Evolutionary conservation across 2,329 filamentous ascomycete genomes (phyloP).

Genomic region (Sporothrix schenckii): DNA sequence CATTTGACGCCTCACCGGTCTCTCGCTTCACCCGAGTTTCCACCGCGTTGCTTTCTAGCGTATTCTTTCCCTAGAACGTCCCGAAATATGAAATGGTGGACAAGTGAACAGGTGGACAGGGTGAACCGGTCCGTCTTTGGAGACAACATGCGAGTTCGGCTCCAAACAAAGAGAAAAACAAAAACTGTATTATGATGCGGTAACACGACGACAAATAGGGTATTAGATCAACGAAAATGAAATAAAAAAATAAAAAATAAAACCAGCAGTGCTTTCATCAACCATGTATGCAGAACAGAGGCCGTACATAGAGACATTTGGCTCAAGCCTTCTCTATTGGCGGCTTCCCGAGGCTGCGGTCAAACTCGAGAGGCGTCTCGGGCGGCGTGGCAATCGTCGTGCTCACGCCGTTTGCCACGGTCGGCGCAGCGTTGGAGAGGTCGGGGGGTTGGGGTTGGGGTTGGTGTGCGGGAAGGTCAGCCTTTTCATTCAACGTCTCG

Average conservation of each 20-base stretch:
- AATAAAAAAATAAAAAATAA: background rate
- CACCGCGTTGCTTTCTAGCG: background rate
- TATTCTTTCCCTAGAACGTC: background rate
- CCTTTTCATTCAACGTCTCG: no score
- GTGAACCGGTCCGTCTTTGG: background rate
- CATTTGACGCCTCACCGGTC: background rate
- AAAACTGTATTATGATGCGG: background rate
- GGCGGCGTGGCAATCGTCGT: conserved; percentile 24
- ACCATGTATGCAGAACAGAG: background rate
- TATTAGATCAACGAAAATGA: conserved; percentile 4
- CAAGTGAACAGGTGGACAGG: no score
- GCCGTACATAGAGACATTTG: background rate
- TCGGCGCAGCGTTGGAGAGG: conserved; percentile 3
- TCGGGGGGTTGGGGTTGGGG: background rate
- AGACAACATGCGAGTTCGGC: background rate
- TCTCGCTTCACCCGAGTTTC: background rate
- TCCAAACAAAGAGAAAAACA: background rate
- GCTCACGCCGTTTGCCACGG: conserved; percentile 21
- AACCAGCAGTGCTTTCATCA: background rate
- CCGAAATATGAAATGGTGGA: background rate
- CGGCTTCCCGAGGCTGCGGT: conserved; percentile 3
- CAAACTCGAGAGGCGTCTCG: conserved; percentile 1
- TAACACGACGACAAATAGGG: background rate
- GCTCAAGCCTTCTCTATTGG: background rate
- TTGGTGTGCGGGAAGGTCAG: background rate